phyloP scores from a whole-genome alignment of 192 early-diverging fungal species.

The Backusella mclennaniae region DNA sequence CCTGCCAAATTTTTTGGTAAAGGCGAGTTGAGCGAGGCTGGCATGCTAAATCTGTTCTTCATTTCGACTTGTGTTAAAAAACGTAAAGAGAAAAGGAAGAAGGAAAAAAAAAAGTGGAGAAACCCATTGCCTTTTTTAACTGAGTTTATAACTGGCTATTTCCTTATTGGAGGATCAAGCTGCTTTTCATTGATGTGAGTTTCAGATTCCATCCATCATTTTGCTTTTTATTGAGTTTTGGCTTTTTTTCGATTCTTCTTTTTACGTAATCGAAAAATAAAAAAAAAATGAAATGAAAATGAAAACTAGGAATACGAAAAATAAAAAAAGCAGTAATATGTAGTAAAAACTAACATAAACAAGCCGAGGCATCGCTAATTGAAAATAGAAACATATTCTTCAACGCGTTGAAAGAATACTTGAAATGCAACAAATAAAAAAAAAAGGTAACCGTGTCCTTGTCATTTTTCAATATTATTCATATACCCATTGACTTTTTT shows the following conservation, averaged over 20 bases:
- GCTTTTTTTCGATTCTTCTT: background rate
- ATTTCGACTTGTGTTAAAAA: background rate
- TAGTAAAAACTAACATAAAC: background rate
- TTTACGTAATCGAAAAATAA: background rate
- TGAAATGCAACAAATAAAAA: too few relatives aligned
- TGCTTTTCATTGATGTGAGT: background rate
- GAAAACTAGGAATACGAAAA: background rate
- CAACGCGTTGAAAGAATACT: too few relatives aligned
- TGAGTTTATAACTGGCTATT: background rate
- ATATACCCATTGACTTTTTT: background rate
- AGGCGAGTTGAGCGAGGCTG: conserved; percentile 35
- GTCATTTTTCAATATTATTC: too few relatives aligned
- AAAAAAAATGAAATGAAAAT: background rate
- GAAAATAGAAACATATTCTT: background rate
- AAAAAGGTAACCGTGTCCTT: too few relatives aligned
- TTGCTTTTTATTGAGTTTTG: background rate
- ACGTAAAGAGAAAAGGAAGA: background rate
- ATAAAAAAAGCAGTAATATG: background rate
- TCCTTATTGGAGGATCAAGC: background rate
- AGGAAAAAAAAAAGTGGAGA: conserved; percentile 6
- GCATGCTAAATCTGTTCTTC: conserved; percentile 6
- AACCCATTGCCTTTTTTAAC: background rate
- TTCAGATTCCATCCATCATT: background rate
- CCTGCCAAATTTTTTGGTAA: conserved; percentile 34
- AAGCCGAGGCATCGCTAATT: background rate